These are phyloP conservation scores for Epichloe sibirici DNA, from an alignment of 2,329 filamentous ascomycete species.

Conservation along the genomic window DNA sequence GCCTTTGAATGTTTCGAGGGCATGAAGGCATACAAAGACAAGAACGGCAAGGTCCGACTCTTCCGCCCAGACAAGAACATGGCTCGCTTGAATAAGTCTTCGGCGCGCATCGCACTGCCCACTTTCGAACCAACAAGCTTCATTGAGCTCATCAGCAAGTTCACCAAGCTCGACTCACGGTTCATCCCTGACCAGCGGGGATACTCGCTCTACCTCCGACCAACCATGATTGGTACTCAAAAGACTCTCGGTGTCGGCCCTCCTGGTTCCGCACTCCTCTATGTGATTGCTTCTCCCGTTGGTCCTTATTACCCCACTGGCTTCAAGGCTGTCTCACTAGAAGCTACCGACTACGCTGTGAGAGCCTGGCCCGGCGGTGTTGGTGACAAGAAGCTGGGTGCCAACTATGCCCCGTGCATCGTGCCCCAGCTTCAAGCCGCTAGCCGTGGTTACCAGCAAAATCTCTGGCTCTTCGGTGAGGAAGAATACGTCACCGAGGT, in stretches of 20 bases:
- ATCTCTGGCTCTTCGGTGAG: conserved; percentile 92
- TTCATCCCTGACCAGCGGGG: conserved; percentile 82
- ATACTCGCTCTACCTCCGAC: conserved; percentile 90
- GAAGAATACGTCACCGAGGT: conserved; percentile 96
- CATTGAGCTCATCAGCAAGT: conserved; percentile 68
- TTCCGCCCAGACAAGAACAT: conserved; percentile 97
- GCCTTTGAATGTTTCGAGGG: conserved; percentile 97
- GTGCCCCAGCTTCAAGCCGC: conserved; percentile 90
- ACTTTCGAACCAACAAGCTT: conserved; percentile 65
- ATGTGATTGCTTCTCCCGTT: conserved; percentile 90
- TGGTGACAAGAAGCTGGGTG: conserved; percentile 95
- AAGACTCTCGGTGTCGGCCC: conserved; percentile 83
- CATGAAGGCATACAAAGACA: conserved; percentile 98
- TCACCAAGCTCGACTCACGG: conserved; percentile 69
- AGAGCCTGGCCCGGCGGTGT: conserved; percentile 97
- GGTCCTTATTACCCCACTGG: conserved; percentile 97
- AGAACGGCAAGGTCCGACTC: conserved; percentile 62
- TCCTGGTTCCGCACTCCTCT: conserved; percentile 85
- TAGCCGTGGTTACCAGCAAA: conserved; percentile 89
- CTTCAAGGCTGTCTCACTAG: conserved; percentile 92
- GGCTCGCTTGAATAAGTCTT: conserved; percentile 83
- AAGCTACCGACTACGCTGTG: conserved; percentile 93
- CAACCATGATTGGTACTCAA: conserved; percentile 96
- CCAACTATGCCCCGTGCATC: conserved; percentile 98
- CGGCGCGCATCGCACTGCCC: conserved; percentile 82